These are phyloP conservation scores for Senna tora DNA, from an alignment of 306 rosid species.

Conservation along the genomic window DNA sequence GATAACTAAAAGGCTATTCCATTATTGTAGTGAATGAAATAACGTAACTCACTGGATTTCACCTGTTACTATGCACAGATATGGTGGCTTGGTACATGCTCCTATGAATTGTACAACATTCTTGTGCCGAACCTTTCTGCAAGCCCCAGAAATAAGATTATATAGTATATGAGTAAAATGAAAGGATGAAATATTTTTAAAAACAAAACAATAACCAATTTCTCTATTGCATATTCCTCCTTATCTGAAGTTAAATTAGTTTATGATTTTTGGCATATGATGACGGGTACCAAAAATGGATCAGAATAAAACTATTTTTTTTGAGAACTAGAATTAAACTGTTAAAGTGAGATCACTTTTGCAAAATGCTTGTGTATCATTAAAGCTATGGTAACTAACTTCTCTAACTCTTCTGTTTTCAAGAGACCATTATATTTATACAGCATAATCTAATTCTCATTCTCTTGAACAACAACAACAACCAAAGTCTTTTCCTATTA, in stretches of 20 bases:
- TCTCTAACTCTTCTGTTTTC: slow-evolving; percentile 16
- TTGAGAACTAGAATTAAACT: slow-evolving; percentile 28
- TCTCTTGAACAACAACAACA: background rate
- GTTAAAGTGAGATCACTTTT: background rate
- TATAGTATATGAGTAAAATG: background rate
- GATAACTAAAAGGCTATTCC: slow-evolving; percentile 12
- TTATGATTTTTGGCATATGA: background rate
- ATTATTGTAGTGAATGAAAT: slow-evolving; percentile 14
- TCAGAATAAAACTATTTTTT: slow-evolving; percentile 22
- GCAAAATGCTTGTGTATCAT: background rate
- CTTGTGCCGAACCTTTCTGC: slow-evolving; percentile 98
- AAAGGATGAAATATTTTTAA: background rate
- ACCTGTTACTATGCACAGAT: slow-evolving; percentile 96
- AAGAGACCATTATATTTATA: background rate
- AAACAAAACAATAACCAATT: background rate
- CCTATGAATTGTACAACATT: slow-evolving; percentile 99
- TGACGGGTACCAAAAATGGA: slow-evolving; percentile 15
- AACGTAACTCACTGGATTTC: slow-evolving; percentile 35
- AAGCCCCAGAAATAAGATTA: slow-evolving; percentile 44
- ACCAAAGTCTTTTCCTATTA: no score
- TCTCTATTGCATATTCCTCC: background rate
- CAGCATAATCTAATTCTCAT: background rate
- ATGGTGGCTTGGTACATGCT: slow-evolving; percentile 92
- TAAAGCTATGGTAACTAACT: slow-evolving; percentile 8
- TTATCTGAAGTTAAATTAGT: background rate